phyloP scores from a whole-genome alignment of 805 yeast genomes.

The Candida ascalaphidarum region DNA sequence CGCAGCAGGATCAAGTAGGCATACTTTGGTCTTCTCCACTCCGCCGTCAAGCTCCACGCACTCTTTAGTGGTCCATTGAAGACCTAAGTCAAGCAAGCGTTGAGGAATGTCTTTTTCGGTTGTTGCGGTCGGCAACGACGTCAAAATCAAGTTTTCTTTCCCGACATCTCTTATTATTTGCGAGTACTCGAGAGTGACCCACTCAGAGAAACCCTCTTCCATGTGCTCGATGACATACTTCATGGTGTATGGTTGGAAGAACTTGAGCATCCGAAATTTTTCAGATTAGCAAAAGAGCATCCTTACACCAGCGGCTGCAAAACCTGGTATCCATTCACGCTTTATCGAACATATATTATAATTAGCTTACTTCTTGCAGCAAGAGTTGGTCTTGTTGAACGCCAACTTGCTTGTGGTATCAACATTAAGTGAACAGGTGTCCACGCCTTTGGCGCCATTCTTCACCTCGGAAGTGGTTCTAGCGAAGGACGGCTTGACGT shows the following conservation, averaged over 20 bases:
- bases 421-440: constrained; percentile 24
- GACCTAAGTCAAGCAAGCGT: constrained; percentile 47
- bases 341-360: too few relatives aligned
- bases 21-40: constrained; percentile 44
- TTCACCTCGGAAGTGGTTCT: constrained; percentile 34
- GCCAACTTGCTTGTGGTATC: constrained; percentile 48
- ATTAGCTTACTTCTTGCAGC: too few relatives aligned
- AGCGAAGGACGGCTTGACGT: constrained; percentile 55
- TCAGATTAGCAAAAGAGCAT: too few relatives aligned
- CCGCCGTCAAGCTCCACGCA: constrained; percentile 45
- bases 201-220: constrained; percentile 94
- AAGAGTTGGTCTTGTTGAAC: constrained; percentile 18
- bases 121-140: constrained; percentile 65
- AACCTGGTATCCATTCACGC: too few relatives aligned
- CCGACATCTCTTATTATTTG: constrained; percentile 84
- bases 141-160: constrained; percentile 57
- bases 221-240: constrained; percentile 93
- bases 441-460: constrained; percentile 25
- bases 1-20: constrained; percentile 88
- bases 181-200: constrained; percentile 86
- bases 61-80: constrained; percentile 79
- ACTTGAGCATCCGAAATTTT: too few relatives aligned
- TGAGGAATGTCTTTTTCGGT: constrained; percentile 57
- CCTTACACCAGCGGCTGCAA: too few relatives aligned
- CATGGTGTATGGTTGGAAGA: constrained; percentile 30